Percentiles rank a stretch among this genome's conserved stretches.
Conservation (phyloP, 2,329 filamentous ascomycete species). For the Parastagonospora avenae region DNA sequence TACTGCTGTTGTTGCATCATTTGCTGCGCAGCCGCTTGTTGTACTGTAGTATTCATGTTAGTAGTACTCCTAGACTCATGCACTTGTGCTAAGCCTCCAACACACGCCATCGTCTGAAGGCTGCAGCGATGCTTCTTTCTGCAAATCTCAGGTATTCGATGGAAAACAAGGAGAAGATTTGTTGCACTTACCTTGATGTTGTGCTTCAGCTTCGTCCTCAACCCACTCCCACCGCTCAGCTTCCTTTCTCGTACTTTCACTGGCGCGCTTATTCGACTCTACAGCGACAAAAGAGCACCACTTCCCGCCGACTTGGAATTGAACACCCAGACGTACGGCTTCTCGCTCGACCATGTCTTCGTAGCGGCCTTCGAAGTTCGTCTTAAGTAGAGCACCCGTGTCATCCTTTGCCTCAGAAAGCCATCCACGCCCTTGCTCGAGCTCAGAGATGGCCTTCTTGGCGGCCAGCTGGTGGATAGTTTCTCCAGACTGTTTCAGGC, state of each 20-base stretch:
- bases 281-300: conserved; percentile 77
- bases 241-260: conserved; percentile 8
- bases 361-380: conserved; percentile 55
- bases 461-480: conserved; percentile 74
- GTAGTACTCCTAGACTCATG: too few species aligned
- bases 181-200: too few species aligned
- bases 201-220: conserved; percentile 18
- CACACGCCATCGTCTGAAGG: too few species aligned
- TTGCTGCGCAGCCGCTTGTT: too few species aligned
- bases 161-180: neutral
- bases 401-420: conserved; percentile 49
- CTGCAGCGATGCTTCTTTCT: too few species aligned
- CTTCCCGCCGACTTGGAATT: conserved; percentile 70
- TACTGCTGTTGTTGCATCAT: too few species aligned
- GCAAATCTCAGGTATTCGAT: neutral
- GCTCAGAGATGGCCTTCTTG: conserved; percentile 68
- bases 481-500: conserved; percentile 52
- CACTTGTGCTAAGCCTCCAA: too few species aligned
- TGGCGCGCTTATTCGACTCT: conserved; percentile 45
- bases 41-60: too few species aligned
- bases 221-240: conserved; percentile 29
- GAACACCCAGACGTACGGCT: conserved; percentile 67
- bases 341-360: conserved; percentile 67
- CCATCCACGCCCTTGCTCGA: conserved; percentile 75
- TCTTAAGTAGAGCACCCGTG: conserved; percentile 43